Base-by-base conservation (phyloP, 2,329 filamentous ascomycete genomes). In the Calonectria hongkongensis region DNA sequence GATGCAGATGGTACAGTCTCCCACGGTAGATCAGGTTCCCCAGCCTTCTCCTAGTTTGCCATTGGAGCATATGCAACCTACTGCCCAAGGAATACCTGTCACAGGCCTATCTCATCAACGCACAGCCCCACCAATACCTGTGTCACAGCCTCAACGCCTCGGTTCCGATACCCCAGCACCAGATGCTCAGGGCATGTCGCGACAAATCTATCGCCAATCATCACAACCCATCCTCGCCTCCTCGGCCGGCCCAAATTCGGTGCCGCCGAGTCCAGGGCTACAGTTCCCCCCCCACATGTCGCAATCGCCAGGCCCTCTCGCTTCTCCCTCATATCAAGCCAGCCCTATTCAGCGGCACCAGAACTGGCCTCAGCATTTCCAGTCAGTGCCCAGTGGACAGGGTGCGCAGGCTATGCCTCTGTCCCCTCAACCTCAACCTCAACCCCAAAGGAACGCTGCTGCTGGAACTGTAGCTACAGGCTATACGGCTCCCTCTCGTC, bases 281-380 rank as follows among this genome's bases (percentile, higher is more conserved):
- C 71, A 73, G 30, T 67, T 56, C 27, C 67, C 67, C 41, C 66
- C 68, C 21, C 51, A 73, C 27, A 58, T 70, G 39, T 30, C 47
- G 2, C 54, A 70, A 5, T 43, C 47, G 48, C 41, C 65, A 10
- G 36, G 47, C n/a, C 18, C 41, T 41, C 65, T 25, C 25, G 30
- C 30, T 27, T 65, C 45, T 25, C 18, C 54, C 33, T 54, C 39
- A 27, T 13, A 9, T 12, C 54, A 39, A n/a, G 27, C 47, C n/a
- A 63, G 27, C 18, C 36, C 39, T 56, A 41, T 9, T 8, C 69
- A 63, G 39, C 16, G 16, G 30, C 45, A 15, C 12, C 64, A 68
- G n/a, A n/a, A 30, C 12, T 45, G 56, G 64, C 15, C 21, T 15
- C 36, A 33, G 8, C 70, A 65, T 13, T 33, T 36, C 15, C 65